A percentile compares a stretch with the other conserved stretches of the same genome.
These are phyloP conservation scores for Cystobasidium pallidum DNA, from an alignment of 1,284 basidiomycete genomes.

Conservation along the genomic window DNA sequence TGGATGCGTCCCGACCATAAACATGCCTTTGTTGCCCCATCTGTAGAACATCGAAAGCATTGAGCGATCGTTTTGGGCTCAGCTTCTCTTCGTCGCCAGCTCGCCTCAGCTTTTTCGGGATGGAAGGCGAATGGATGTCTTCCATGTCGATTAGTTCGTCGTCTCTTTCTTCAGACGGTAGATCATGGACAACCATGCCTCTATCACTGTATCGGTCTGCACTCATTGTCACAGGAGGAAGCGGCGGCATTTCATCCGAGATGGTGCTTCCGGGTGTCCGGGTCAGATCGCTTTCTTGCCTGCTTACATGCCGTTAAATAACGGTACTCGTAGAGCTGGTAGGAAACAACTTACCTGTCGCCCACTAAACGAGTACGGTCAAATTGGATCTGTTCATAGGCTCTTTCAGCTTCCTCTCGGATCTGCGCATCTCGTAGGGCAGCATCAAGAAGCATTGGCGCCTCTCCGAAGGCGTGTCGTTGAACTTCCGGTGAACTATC, in stretches of 20 bases:
- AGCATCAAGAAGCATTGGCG: constrained; percentile 32
- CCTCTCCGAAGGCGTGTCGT: constrained; percentile 29
- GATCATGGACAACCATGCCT: constrained; percentile 7
- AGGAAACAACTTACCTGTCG: not conserved
- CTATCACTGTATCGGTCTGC: constrained; percentile 18
- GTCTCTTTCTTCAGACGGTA: not conserved
- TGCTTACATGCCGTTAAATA: not conserved
- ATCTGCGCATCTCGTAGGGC: constrained; percentile 36
- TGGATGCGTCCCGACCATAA: constrained; percentile 10
- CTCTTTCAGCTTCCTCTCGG: constrained; percentile 32
- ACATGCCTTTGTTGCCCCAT: constrained; percentile 20
- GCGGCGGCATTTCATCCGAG: constrained; percentile 36
- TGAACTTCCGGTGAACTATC: constrained; percentile 21
- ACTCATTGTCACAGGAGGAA: constrained; percentile 17
- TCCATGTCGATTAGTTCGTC: constrained; percentile 14
- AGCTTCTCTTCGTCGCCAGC: constrained; percentile 8
- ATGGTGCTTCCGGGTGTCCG: constrained; percentile 35
- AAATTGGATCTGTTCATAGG: constrained; percentile 15
- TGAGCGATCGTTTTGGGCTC: not conserved
- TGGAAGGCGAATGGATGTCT: constrained; percentile 10
- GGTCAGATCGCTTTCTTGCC: constrained; percentile 19
- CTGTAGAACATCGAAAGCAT: constrained; percentile 30
- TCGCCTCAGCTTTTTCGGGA: constrained; percentile 18
- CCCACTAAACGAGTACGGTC: not conserved
- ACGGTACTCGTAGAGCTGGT: not conserved